Evolutionary conservation across 2,329 filamentous ascomycete species (phyloP).

Genomic region (Penicillium digitatum): DNA sequence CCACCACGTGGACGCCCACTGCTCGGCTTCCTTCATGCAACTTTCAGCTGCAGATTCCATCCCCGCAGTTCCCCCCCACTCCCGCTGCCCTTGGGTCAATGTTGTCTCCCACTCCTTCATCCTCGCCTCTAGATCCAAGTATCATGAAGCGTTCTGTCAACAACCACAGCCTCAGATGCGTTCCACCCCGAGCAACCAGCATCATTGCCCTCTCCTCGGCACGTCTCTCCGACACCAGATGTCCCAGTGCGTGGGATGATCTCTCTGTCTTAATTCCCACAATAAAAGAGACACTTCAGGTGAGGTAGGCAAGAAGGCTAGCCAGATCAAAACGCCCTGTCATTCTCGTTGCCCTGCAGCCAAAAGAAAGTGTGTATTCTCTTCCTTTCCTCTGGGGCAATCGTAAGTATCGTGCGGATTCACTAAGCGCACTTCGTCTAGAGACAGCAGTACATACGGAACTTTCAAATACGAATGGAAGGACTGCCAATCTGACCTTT

Average conservation of each 20-base stretch:
- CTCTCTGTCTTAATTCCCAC: neutral
- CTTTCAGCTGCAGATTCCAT: neutral
- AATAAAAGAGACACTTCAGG: neutral
- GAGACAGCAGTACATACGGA: neutral
- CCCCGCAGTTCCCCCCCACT: neutral
- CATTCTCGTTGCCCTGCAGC: neutral
- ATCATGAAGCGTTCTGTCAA: neutral
- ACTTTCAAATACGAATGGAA: neutral
- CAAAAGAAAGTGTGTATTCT: neutral
- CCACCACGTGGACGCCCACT: neutral
- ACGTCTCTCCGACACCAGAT: neutral
- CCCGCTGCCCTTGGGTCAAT: neutral
- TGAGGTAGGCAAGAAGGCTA: neutral
- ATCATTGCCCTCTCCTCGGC: neutral
- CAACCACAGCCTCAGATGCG: neutral
- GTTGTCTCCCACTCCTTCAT: neutral
- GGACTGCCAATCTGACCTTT: constrained; percentile 2
- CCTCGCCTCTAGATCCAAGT: neutral
- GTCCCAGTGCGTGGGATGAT: neutral
- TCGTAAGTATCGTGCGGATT: neutral
- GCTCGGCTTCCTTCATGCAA: neutral
- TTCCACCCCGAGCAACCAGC: neutral
- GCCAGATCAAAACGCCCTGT: neutral
- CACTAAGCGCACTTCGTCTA: neutral
- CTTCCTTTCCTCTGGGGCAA: neutral